Percentiles rank a stretch among this genome's conserved stretches.
phyloP scores from a whole-genome alignment of 2,329 filamentous ascomycete species.

The Exophiala spinifera region DNA sequence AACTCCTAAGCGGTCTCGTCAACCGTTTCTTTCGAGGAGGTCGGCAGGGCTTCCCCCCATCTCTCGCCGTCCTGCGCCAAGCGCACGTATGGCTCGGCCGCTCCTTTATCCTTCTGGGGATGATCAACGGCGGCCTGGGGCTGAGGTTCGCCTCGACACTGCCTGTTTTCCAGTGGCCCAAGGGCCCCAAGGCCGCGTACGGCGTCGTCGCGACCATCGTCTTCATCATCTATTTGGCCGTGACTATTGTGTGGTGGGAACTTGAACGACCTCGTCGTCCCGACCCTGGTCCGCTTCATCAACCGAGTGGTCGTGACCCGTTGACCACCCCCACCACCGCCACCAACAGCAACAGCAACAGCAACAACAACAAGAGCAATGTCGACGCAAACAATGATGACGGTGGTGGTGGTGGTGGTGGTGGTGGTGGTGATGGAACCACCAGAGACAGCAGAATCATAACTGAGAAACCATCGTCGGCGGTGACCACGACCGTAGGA shows the following conservation, averaged over 20 bases:
- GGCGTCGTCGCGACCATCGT: slow-evolving; percentile 14
- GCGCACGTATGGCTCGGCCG: slow-evolving; percentile 56
- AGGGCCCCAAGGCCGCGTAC: slow-evolving; percentile 15
- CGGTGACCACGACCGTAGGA: no score
- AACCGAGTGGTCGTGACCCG: no score
- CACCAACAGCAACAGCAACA: no score
- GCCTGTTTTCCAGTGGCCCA: slow-evolving; percentile 6
- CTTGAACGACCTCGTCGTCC: slow-evolving; percentile 4
- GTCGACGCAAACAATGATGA: no score
- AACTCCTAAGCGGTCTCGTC: slow-evolving; percentile 31
- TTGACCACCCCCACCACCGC: no score
- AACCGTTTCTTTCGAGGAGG: slow-evolving; percentile 39
- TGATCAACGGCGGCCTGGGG: slow-evolving; percentile 56
- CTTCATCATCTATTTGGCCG: slow-evolving; percentile 20
- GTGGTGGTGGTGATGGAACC: no score
- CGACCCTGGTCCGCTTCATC: no score
- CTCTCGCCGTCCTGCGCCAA: slow-evolving; percentile 23
- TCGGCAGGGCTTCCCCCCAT: slow-evolving; percentile 36
- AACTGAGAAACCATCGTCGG: no score
- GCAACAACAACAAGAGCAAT: no score
- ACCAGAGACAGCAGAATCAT: no score
- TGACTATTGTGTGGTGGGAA: slow-evolving; percentile 19
- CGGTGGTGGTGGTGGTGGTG: no score
- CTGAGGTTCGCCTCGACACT: slow-evolving; percentile 32
- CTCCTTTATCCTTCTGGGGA: slow-evolving; percentile 48